Evolutionary conservation across 176 grass and related monocot genomes (phyloP), one percentile per base, ranked within the genome.

Genomic region (Pharus latifolius): DNA sequence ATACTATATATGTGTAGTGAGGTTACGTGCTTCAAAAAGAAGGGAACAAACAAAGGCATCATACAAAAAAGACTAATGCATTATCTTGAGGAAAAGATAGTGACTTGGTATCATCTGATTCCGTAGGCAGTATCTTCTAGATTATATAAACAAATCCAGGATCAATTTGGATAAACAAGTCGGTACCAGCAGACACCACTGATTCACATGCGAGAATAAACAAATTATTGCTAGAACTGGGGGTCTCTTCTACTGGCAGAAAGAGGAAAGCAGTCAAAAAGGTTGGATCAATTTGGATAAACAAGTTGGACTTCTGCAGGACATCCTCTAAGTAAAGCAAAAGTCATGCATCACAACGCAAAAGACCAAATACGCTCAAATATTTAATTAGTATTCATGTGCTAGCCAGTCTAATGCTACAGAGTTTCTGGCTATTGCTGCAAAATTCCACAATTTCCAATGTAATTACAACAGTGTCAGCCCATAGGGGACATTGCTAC

Each of bases 241-340:
- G 64, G 9, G 51, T 11, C 20, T 64, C 35, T 68, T 67, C 63
- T 80, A 2, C 67, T 72, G 58, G 26, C 57, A 63, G 47, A 80
- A 46, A 63, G 58, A 9, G 30, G 60, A 47, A 45, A 64, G 24
- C 19, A 15, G 38, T 72, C 29, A 72, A 73, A 80, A 63, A 80
- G 78, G 49, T 34, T 37, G 27, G 25, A 52, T 71, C n/a, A n/a
- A 72, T 80, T 54, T n/a, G n/a, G n/a, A n/a, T n/a, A n/a, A n/a
- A n/a, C n/a, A 63, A 58, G 58, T 65, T 80, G 37, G 58, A 46
- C 37, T 37, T 34, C 52, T 18, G 25, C 18, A 72, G 26, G 46
- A 70, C 24, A 70, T 4, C 45, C 45, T 42, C 23, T 29, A 43
- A 62, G 56, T 65, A 71, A 61, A 9, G 35, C 4, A 38, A 54